Percentiles rank a stretch among this genome's conserved stretches.
Conservation (phyloP, 805 yeast species). For the Saccharomycopsis babjevae region DNA sequence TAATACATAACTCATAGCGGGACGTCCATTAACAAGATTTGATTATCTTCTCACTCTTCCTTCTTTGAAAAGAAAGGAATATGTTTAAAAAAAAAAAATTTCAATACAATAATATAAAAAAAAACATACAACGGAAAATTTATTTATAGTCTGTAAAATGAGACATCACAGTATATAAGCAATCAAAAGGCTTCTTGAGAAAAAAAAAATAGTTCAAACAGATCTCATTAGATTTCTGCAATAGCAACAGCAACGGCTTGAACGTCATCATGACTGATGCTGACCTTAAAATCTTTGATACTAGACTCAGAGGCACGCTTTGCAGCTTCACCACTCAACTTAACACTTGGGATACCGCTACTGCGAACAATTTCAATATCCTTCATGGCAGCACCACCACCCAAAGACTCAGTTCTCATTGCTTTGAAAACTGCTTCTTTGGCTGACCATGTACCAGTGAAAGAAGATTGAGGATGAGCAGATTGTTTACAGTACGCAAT, state of each 20-base stretch:
- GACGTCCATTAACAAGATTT: no score
- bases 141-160: not conserved
- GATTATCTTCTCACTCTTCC: no score
- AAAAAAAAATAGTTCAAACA: not conserved
- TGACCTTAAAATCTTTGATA: conserved; percentile 63
- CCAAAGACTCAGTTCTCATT: conserved; percentile 76
- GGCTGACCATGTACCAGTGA: conserved; percentile 98
- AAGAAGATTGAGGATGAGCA: conserved; percentile 77
- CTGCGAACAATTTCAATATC: conserved; percentile 82
- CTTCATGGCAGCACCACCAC: conserved; percentile 89
- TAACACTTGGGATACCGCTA: conserved; percentile 73
- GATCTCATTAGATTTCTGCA: conserved; percentile 22
- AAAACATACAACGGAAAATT: no score
- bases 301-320: conserved; percentile 64
- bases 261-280: conserved; percentile 92
- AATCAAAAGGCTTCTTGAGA: not conserved
- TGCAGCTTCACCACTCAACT: conserved; percentile 66
- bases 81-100: no score
- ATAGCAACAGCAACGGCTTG: conserved; percentile 98
- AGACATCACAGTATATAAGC: not conserved
- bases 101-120: no score
- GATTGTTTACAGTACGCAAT: conserved; percentile 66
- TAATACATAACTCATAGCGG: no score
- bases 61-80: no score
- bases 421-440: conserved; percentile 99